Evolutionary conservation across 2,329 filamentous ascomycete species (phyloP), one percentile per base, ranked within the genome.

Genomic region (Ophiostoma fasciatum): DNA sequence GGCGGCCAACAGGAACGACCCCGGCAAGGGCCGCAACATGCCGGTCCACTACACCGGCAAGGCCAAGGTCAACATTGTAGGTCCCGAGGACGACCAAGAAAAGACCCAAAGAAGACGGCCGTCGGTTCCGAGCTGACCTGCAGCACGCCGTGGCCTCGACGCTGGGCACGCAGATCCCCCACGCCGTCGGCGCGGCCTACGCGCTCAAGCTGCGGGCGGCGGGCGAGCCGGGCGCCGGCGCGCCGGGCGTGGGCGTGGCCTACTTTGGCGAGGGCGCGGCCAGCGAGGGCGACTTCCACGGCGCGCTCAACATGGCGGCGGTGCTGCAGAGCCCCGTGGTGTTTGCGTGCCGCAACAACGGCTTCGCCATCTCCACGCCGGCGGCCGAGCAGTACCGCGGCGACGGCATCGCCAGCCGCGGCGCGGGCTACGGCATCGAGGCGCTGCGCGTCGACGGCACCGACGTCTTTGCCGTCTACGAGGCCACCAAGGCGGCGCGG

Each of bases 211-310:
- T 85, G 43, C 78, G 83, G 49, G 67, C 73, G 28, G 59, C 74
- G 32, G 68, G 74, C 41, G 71, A 80, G 47, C 75, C 78, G 0
- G 69, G 69, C 31, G 60, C 61, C 1, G n/a, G n/a, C n/a, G 61
- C 68, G 0, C 66, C 67, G 3, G 60, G 78, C 17, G 68, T 85
- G 5, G 79, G 76, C 4, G 75, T 72, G 2, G 82, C 79, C 50
- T 87, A 84, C 53, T 87, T 87, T 49, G 82, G 82, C 38, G 82
- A 88, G 59, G 82, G 82, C 12, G 82, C 82, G 1, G 82, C 82
- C 5, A 79, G 72, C 34, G 82, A 88, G 54, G 82, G 82, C 11
- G 82, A 88, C 53, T 88, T 88, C 57, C 82, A 88, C 49, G 79
- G 78, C 0, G 82, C 79, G 0, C 62, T 88, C 11, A 88, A 88